Conservation (phyloP, 306 rosid genomes). For the Inga oerstediana region DNA sequence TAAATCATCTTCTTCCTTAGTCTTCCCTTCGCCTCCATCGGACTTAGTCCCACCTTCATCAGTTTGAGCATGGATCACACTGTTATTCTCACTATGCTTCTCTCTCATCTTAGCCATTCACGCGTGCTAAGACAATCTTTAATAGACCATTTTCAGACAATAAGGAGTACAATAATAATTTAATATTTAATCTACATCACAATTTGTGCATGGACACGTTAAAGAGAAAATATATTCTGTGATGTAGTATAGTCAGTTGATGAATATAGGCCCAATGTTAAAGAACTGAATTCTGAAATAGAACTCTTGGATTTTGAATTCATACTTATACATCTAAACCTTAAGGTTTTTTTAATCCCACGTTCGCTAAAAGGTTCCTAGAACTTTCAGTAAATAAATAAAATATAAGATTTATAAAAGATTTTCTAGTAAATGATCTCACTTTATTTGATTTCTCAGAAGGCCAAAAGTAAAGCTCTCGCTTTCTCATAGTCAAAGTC, state of each 20-base stretch:
- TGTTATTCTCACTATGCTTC: too few species aligned
- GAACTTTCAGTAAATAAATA: not conserved
- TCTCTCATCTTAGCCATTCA: too few species aligned
- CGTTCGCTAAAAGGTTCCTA: not conserved
- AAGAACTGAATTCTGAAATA: not conserved
- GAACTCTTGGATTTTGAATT: not conserved
- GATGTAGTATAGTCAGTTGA: not conserved
- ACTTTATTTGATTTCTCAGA: not conserved
- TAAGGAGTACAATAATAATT: not conserved
- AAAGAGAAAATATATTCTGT: not conserved
- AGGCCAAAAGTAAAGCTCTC: not conserved
- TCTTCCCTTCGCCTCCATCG: too few species aligned
- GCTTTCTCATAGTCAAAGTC: not conserved
- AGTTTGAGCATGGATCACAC: too few species aligned
- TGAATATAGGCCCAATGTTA: not conserved
- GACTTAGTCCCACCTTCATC: too few species aligned
- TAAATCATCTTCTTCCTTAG: too few species aligned
- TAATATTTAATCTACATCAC: not conserved
- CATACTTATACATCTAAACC: not conserved
- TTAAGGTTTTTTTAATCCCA: not conserved
- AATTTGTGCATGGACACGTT: not conserved
- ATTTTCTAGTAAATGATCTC: not conserved
- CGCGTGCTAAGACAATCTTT: too few species aligned
- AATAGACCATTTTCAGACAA: not conserved
- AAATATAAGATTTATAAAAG: not conserved